A percentile compares a stretch with the other conserved stretches of the same genome.
Conservation (phyloP, 768 basidiomycete species). For the Suillus decipiens region DNA sequence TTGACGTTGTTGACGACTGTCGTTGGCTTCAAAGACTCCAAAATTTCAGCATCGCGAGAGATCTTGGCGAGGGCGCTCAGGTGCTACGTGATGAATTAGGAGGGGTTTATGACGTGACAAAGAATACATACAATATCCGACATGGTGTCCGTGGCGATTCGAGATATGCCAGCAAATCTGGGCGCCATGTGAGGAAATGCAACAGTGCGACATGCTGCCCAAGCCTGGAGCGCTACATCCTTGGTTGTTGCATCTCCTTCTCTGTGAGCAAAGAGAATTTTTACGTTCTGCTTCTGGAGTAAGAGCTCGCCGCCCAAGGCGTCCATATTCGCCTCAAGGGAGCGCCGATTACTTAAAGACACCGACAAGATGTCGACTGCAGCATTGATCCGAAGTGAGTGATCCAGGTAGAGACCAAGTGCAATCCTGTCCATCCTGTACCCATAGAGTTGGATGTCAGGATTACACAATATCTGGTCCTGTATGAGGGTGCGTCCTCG, state of each 20-base stretch:
- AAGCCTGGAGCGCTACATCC: conserved; percentile 29
- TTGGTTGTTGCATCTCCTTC: conserved; percentile 18
- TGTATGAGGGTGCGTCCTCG: conserved; percentile 28
- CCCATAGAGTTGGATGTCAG: conserved; percentile 34
- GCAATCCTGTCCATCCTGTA: conserved; percentile 51
- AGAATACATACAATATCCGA: conserved; percentile 28
- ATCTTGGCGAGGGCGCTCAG: conserved; percentile 32
- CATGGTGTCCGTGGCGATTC: conserved; percentile 29
- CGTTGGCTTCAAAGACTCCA: conserved; percentile 50
- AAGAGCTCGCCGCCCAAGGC: conserved; percentile 39
- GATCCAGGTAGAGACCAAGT: conserved; percentile 41
- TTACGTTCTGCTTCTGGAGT: conserved; percentile 30
- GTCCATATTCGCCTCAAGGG: conserved; percentile 34
- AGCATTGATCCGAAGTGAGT: conserved; percentile 32
- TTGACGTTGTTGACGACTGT: conserved; percentile 44
- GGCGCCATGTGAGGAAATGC: conserved; percentile 22
- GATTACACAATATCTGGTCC: conserved; percentile 34
- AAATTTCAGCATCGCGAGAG: conserved; percentile 39
- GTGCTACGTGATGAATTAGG: conserved; percentile 29
- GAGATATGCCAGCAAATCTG: conserved; percentile 17
- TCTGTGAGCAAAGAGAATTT: conserved; percentile 32
- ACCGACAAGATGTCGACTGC: conserved; percentile 47
- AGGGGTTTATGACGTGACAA: neutral
- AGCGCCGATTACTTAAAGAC: conserved; percentile 27
- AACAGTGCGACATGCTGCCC: conserved; percentile 28